These are phyloP conservation scores for Amylostereum areolatum DNA, from an alignment of 1,284 basidiomycete species.

Conservation along the genomic window DNA sequence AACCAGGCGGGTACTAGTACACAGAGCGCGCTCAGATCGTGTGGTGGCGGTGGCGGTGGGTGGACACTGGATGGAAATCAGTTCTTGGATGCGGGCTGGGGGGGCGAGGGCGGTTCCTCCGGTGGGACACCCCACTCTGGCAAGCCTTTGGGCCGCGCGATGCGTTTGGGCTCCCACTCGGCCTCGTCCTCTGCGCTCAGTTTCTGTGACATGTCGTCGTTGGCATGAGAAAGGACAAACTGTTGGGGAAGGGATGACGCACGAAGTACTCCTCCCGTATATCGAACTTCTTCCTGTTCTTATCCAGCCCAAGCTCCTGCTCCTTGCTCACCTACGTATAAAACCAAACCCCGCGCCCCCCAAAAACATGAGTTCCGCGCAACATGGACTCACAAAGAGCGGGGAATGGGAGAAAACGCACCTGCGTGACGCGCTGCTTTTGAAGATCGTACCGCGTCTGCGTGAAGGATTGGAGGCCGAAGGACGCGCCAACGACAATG, in stretches of 20 bases:
- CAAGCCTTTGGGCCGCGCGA: constrained; percentile 75
- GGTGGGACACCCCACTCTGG: constrained; percentile 89
- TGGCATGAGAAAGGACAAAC: background rate
- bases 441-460: constrained; percentile 91
- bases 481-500: constrained; percentile 86
- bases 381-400: background rate
- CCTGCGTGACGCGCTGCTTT: constrained; percentile 72
- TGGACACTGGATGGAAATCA: too few species aligned
- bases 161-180: constrained; percentile 86
- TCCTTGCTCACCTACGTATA: constrained; percentile 64
- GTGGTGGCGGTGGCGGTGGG: too few species aligned
- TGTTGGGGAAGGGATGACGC: constrained; percentile 29
- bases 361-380: background rate
- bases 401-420: constrained; percentile 23
- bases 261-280: constrained; percentile 96
- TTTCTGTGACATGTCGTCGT: constrained; percentile 39
- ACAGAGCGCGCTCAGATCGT: too few species aligned
- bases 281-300: constrained; percentile 83
- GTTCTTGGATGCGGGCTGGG: too few species aligned
- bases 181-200: constrained; percentile 56
- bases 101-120: constrained; percentile 36
- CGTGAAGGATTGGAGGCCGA: constrained; percentile 78
- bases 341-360: background rate
- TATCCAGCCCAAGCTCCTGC: constrained; percentile 78
- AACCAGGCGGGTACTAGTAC: too few species aligned